A percentile compares a stretch with the other conserved stretches of the same genome.
Evolutionary conservation across 306 rosid genomes (phyloP).

Genomic region (Vigna unguiculata): DNA sequence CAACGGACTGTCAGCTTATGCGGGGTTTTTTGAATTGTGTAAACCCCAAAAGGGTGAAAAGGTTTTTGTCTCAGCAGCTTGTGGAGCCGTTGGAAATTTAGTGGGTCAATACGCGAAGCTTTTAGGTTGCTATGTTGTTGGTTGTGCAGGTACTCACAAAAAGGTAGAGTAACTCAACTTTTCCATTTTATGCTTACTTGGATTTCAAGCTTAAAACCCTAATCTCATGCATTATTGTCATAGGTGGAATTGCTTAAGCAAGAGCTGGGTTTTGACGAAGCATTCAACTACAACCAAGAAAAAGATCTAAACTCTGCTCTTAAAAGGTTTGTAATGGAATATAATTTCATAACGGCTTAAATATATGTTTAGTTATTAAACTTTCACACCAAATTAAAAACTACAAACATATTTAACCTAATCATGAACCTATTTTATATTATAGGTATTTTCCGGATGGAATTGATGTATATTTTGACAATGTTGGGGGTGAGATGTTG

Average conservation of each 20-base stretch:
- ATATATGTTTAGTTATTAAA: too few species aligned
- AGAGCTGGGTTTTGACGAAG: constrained; percentile 77
- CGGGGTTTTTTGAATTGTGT: constrained; percentile 67
- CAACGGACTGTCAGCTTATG: constrained; percentile 78
- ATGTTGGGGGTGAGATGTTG: constrained; percentile 77
- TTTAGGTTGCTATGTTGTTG: constrained; percentile 86
- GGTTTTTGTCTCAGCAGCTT: constrained; percentile 81
- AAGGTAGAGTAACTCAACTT: constrained; percentile 54
- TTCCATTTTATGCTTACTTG: neutral
- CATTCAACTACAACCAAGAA: constrained; percentile 85
- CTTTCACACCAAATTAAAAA: too few species aligned
- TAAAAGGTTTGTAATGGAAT: constrained; percentile 48
- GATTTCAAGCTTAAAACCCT: neutral
- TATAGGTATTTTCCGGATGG: constrained; percentile 75
- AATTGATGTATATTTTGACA: constrained; percentile 84
- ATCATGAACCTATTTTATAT: too few species aligned
- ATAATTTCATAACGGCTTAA: neutral
- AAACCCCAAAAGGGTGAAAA: constrained; percentile 72
- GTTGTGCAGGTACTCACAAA: constrained; percentile 65
- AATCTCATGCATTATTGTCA: neutral
- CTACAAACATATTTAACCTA: too few species aligned
- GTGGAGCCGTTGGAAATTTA: constrained; percentile 71
- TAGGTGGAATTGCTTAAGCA: constrained; percentile 71
- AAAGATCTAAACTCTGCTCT: constrained; percentile 64
- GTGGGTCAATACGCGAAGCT: constrained; percentile 81